A percentile compares a stretch with the other conserved stretches of the same genome.
Evolutionary conservation across 1,284 basidiomycete genomes (phyloP).

Genomic region (Pascua sp.): DNA sequence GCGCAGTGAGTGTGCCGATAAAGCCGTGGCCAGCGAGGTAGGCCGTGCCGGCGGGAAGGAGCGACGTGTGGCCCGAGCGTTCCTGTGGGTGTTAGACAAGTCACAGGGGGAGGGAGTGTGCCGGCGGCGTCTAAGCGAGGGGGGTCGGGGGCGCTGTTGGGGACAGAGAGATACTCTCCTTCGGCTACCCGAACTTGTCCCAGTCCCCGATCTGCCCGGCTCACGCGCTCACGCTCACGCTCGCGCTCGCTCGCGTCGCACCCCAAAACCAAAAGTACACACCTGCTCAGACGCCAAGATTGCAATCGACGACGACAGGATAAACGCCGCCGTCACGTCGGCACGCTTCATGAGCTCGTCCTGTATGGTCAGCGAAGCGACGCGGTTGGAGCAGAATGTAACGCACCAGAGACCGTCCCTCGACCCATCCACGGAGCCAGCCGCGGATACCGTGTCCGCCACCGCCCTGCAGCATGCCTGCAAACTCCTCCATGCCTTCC

Average conservation of each 20-base stretch:
- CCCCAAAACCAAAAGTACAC: conserved; percentile 7
- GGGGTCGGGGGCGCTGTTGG: background rate
- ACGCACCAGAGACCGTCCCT: conserved; percentile 42
- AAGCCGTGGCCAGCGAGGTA: conserved; percentile 49
- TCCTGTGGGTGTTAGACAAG: conserved; percentile 23
- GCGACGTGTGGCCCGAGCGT: conserved; percentile 23
- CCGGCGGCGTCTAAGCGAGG: too few species aligned
- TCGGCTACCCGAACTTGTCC: too few species aligned
- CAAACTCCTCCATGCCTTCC: conserved; percentile 41
- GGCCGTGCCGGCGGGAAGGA: conserved; percentile 38
- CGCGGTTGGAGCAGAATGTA: background rate
- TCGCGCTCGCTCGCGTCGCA: too few species aligned
- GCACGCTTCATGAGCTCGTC: conserved; percentile 46
- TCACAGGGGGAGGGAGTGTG: background rate
- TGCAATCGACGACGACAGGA: conserved; percentile 45
- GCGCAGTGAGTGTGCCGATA: conserved; percentile 45
- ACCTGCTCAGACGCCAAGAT: conserved; percentile 46
- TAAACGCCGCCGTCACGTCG: conserved; percentile 47
- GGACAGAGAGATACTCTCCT: too few species aligned
- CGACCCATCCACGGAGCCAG: conserved; percentile 47
- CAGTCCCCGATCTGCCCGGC: too few species aligned
- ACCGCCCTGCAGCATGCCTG: conserved; percentile 24
- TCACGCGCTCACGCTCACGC: too few species aligned
- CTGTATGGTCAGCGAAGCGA: conserved; percentile 20
- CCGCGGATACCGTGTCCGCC: conserved; percentile 31